These are phyloP conservation scores for Salmacisia buchloeana DNA, from an alignment of 1,284 basidiomycete genomes.

Conservation along the genomic window DNA sequence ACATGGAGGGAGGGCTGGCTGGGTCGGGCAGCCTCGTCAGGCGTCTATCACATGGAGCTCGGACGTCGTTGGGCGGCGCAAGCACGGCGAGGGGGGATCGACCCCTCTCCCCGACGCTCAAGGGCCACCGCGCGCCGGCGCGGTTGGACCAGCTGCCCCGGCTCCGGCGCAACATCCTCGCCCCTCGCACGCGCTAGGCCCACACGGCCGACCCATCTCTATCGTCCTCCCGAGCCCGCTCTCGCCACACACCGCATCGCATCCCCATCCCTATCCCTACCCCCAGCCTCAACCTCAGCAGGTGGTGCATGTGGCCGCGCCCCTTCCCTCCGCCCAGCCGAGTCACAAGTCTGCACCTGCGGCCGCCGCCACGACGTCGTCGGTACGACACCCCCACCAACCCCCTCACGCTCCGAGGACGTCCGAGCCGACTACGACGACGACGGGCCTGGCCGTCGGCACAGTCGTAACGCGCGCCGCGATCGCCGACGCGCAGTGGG, in stretches of 20 bases:
- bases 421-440: background rate
- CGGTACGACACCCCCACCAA: background rate
- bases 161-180: background rate
- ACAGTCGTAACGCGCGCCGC: background rate
- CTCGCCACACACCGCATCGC: background rate
- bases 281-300: background rate
- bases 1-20: no score
- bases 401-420: background rate
- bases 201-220: background rate
- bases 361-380: no score
- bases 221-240: background rate
- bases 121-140: no score
- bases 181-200: background rate
- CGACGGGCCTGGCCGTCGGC: background rate
- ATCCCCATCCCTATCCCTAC: background rate
- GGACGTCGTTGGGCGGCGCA: no score
- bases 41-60: no score
- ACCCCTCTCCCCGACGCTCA: no score
- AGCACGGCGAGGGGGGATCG: background rate
- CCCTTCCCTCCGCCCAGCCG: no score
- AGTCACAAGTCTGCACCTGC: no score
- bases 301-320: no score
- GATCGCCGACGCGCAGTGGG: conserved; percentile 3
- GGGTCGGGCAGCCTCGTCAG: no score
- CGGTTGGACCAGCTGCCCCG: no score